These are phyloP conservation scores for Macrophomina tecta DNA, from an alignment of 2,329 filamentous ascomycete species.

Conservation along the genomic window DNA sequence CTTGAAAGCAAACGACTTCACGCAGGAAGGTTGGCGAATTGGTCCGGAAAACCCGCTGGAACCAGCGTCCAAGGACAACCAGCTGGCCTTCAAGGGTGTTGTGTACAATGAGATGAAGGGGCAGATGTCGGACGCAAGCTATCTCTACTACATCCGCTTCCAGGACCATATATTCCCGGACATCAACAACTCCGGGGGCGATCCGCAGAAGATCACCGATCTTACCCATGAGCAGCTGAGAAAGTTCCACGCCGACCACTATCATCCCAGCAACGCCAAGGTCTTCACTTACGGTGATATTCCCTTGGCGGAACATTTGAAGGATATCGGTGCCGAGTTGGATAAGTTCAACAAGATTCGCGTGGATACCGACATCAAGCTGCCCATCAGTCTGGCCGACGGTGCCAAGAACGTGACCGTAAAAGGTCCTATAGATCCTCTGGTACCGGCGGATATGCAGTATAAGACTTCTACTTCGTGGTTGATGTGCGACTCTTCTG, in stretches of 20 bases:
- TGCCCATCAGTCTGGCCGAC: slow-evolving; percentile 72
- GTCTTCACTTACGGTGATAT: slow-evolving; percentile 95
- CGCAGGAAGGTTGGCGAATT: slow-evolving; percentile 95
- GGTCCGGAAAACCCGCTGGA: slow-evolving; percentile 83
- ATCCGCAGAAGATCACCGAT: slow-evolving; percentile 95
- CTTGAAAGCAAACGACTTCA: slow-evolving; percentile 88
- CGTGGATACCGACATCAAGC: slow-evolving; percentile 75
- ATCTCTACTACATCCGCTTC: slow-evolving; percentile 94
- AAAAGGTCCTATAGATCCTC: slow-evolving; percentile 81
- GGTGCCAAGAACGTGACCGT: slow-evolving; percentile 75
- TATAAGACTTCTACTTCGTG: slow-evolving; percentile 94
- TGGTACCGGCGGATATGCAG: slow-evolving; percentile 85
- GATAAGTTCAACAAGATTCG: slow-evolving; percentile 73
- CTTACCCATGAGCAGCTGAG: slow-evolving; percentile 89
- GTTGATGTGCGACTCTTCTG: slow-evolving; percentile 81
- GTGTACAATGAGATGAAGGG: slow-evolving; percentile 99
- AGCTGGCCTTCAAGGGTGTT: slow-evolving; percentile 92
- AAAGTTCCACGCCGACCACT: slow-evolving; percentile 88
- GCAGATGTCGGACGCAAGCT: slow-evolving; percentile 96
- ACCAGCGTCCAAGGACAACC: slow-evolving; percentile 52
- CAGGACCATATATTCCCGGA: slow-evolving; percentile 93
- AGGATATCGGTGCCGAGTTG: slow-evolving; percentile 77
- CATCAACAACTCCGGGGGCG: slow-evolving; percentile 95
- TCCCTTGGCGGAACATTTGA: slow-evolving; percentile 79
- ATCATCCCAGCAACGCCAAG: slow-evolving; percentile 97